phyloP scores from a whole-genome alignment of 2,329 filamentous ascomycete genomes.

The Fusarium oligoseptatum region DNA sequence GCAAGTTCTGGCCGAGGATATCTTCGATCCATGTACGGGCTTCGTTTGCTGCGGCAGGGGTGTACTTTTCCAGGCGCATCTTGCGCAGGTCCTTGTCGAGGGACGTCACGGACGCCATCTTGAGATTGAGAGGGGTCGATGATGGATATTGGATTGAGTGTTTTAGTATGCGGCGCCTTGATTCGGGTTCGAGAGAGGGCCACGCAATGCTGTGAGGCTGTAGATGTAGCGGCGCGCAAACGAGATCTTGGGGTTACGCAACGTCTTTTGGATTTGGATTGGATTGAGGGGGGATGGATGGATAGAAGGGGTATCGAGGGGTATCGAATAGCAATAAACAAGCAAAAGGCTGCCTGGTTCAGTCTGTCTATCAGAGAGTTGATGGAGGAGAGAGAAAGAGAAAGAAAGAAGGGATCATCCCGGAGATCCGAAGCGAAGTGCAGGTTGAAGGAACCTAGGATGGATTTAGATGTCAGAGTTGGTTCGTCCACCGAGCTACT shows the following conservation, averaged over 20 bases:
- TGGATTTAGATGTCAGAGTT: not conserved
- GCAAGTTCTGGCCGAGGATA: constrained; percentile 79
- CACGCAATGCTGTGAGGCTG: constrained; percentile 1
- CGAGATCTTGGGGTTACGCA: constrained; percentile 8
- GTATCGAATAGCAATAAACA: constrained; percentile 33
- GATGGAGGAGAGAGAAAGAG: constrained; percentile 14
- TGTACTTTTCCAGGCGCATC: constrained; percentile 93
- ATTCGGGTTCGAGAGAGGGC: not conserved
- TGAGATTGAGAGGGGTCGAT: constrained; percentile 21
- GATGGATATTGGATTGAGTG: not conserved
- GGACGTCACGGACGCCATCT: constrained; percentile 93
- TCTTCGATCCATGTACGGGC: constrained; percentile 88
- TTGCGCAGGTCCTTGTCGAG: constrained; percentile 96
- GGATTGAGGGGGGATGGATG: not conserved
- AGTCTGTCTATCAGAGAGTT: constrained; percentile 2
- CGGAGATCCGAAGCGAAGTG: constrained; percentile 33
- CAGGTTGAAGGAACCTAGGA: constrained; percentile 6
- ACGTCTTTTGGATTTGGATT: not conserved
- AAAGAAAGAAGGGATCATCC: constrained; percentile 16
- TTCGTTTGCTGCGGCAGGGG: constrained; percentile 89
- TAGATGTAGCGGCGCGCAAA: constrained; percentile 7
- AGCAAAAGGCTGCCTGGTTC: constrained; percentile 11
- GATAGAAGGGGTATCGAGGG: constrained; percentile 4
- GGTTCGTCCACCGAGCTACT: not conserved
- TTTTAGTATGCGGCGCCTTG: not conserved